A percentile compares a stretch with the other conserved stretches of the same genome.
Conservation (phyloP, 805 yeast genomes). For the Candida nanaspora region DNA sequence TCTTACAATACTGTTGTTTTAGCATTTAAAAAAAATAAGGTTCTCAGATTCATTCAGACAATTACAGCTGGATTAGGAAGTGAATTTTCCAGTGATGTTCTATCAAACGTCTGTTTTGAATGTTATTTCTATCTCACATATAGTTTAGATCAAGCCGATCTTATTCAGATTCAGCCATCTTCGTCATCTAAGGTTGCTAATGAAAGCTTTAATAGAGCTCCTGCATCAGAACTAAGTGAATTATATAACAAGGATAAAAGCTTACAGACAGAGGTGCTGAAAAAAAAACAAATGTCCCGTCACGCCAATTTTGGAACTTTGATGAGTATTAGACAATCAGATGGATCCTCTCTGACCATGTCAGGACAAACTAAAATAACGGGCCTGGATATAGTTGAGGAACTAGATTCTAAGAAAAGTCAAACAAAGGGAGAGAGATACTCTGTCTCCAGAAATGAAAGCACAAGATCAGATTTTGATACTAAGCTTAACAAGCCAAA, state of each 20-base stretch:
- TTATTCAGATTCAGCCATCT: neutral
- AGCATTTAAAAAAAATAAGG: constrained; percentile 63
- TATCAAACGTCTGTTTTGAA: constrained; percentile 63
- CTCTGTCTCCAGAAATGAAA: constrained; percentile 12
- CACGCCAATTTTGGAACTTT: constrained; percentile 91
- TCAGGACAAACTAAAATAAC: constrained; percentile 55
- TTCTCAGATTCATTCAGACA: constrained; percentile 65
- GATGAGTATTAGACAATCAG: constrained; percentile 60
- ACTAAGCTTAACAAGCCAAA: constrained; percentile 5
- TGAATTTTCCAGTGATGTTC: constrained; percentile 54
- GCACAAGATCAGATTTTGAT: constrained; percentile 22
- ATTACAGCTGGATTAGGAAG: constrained; percentile 56
- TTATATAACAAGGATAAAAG: neutral
- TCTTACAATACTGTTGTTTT: constrained; percentile 49
- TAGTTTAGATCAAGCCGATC: constrained; percentile 49
- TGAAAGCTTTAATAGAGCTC: constrained; percentile 1
- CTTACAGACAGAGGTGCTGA: neutral
- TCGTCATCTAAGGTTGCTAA: neutral
- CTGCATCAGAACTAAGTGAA: neutral
- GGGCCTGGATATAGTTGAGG: constrained; percentile 41
- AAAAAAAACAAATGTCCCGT: constrained; percentile 35
- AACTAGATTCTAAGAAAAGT: constrained; percentile 60
- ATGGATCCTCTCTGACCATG: constrained; percentile 52
- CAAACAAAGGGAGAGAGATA: constrained; percentile 36
- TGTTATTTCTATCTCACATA: constrained; percentile 55